Percentiles rank a stretch among this genome's conserved stretches.
phyloP scores from a whole-genome alignment of 164 flowering plant genomes.

The Chimonanthus praecox region DNA sequence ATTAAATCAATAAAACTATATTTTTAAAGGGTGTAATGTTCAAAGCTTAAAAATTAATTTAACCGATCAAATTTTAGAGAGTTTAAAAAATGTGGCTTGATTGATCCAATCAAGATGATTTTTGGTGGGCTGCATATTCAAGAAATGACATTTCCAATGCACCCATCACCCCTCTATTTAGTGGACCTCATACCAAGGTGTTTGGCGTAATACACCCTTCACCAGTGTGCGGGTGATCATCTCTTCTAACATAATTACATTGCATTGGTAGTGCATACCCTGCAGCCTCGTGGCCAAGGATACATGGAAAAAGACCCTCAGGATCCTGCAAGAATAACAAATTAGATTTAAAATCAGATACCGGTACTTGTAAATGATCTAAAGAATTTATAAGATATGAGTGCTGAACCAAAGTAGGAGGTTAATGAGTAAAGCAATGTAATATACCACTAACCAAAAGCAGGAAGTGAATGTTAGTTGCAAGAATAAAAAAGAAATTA shows the following conservation, averaged over 20 bases:
- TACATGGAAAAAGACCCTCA: constrained; percentile 95
- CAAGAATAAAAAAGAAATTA: background rate
- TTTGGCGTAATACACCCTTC: too few species aligned
- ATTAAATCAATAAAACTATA: too few species aligned
- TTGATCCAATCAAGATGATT: too few species aligned
- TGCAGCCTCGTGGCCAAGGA: constrained; percentile 99
- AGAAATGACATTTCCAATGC: too few species aligned
- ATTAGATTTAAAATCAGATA: background rate
- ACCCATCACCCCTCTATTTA: too few species aligned
- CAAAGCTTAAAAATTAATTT: too few species aligned
- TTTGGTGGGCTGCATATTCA: too few species aligned
- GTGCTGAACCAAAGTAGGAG: background rate
- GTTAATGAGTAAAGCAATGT: background rate
- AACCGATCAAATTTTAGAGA: too few species aligned
- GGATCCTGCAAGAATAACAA: constrained; percentile 60
- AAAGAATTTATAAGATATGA: background rate
- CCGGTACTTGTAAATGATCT: background rate
- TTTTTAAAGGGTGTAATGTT: too few species aligned
- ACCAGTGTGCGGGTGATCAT: too few species aligned
- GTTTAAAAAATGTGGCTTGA: too few species aligned
- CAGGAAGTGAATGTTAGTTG: background rate
- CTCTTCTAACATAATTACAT: background rate
- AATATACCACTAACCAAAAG: background rate
- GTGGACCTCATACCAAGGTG: too few species aligned
- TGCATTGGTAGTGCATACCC: constrained; percentile 48